phyloP scores from a whole-genome alignment of 768 basidiomycete species.

The Podaxis sp. region DNA sequence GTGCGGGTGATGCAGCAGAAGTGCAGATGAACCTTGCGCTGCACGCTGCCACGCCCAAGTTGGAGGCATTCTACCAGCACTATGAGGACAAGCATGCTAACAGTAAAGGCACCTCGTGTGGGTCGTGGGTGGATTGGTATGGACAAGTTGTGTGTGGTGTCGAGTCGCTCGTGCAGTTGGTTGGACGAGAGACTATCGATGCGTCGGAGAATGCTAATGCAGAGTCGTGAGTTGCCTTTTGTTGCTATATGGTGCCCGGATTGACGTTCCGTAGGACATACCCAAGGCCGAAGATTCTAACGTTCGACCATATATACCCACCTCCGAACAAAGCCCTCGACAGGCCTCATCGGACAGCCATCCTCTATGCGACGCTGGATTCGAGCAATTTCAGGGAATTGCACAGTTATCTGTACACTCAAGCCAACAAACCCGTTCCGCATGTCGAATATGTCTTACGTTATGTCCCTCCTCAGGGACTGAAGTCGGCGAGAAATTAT shows the following conservation, averaged over 20 bases:
- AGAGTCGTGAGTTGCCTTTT: constrained; percentile 22
- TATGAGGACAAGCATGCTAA: constrained; percentile 41
- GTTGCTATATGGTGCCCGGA: neutral
- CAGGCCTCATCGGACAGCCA: constrained; percentile 55
- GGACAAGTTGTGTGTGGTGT: constrained; percentile 68
- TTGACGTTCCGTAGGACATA: constrained; percentile 20
- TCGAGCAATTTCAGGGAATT: constrained; percentile 68
- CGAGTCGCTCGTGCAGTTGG: constrained; percentile 51
- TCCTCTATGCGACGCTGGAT: constrained; percentile 70
- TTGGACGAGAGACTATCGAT: constrained; percentile 46
- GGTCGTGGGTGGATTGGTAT: constrained; percentile 85
- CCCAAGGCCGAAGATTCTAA: constrained; percentile 45
- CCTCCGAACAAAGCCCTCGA: constrained; percentile 39
- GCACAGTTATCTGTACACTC: constrained; percentile 56
- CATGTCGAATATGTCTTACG: constrained; percentile 73
- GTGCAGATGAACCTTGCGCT: constrained; percentile 73
- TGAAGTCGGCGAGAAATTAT: constrained; percentile 30
- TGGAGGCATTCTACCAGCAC: constrained; percentile 80
- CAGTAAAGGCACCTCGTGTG: constrained; percentile 37
- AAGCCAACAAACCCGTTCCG: constrained; percentile 39
- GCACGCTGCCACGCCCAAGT: constrained; percentile 73
- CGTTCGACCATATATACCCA: constrained; percentile 77
- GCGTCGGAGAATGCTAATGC: constrained; percentile 21
- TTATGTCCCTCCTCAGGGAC: constrained; percentile 43
- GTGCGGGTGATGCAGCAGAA: constrained; percentile 45